Evolutionary conservation across 345 rosid genomes (phyloP).

Genomic region (Brassica napus): Da-Ae NC_063443.1:17574001-17574500

Average conservation of each 20-base stretch:
- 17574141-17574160: neutral
- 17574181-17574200: no score
- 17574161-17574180: no score
- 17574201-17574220: no score
- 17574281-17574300: neutral
- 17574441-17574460: constrained; percentile 82
- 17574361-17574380: neutral
- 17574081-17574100: neutral
- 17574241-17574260: neutral
- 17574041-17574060: neutral
- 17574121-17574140: neutral
- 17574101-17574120: neutral
- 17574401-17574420: constrained; percentile 68
- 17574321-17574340: neutral
- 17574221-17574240: neutral
- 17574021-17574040: neutral
- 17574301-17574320: neutral
- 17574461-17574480: constrained; percentile 78
- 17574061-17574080: neutral
- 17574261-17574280: neutral
- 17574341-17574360: neutral
- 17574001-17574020: neutral
- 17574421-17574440: constrained; percentile 60
- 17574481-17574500: constrained; percentile 94
- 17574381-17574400: constrained; percentile 93